Evolutionary conservation across 2,329 filamentous ascomycete species (phyloP).

Genomic region (Penicillium psychrosexuale): DNA sequence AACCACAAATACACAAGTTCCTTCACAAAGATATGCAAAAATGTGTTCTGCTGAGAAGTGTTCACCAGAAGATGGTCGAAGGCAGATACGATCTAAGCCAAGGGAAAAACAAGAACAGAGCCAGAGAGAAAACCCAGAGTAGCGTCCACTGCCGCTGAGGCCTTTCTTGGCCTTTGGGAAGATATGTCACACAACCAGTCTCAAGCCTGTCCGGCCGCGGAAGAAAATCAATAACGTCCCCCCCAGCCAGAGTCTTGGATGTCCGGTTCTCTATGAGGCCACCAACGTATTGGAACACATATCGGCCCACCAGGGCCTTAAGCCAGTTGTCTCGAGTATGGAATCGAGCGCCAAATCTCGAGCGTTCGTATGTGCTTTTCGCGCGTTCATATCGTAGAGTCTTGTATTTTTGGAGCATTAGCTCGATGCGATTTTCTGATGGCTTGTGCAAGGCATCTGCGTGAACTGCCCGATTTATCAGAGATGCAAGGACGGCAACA

Average conservation of each 20-base stretch:
- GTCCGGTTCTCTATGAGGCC: neutral
- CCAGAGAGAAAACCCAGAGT: neutral
- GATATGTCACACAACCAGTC: neutral
- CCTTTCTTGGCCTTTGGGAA: neutral
- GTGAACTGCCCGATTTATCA: neutral
- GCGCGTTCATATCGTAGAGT: slow-evolving; percentile 4
- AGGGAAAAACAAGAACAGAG: neutral
- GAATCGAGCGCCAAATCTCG: slow-evolving; percentile 14
- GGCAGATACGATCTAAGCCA: neutral
- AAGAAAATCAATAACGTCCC: neutral
- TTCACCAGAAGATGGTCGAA: neutral
- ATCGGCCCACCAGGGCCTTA: slow-evolving; percentile 1
- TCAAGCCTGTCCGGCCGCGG: neutral
- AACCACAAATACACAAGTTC: neutral
- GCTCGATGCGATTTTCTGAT: neutral
- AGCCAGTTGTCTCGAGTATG: slow-evolving; percentile 21
- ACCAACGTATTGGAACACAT: neutral
- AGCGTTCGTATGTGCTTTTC: slow-evolving; percentile 13
- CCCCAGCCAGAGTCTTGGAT: neutral
- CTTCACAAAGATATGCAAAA: neutral
- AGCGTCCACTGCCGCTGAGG: neutral
- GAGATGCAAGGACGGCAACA: neutral
- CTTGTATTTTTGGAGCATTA: neutral
- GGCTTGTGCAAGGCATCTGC: neutral
- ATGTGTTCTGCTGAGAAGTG: too few species aligned